These are phyloP conservation scores for Dujonia santamariae DNA, from an alignment of 1,139 yeast species.

Conservation along the genomic window DNA sequence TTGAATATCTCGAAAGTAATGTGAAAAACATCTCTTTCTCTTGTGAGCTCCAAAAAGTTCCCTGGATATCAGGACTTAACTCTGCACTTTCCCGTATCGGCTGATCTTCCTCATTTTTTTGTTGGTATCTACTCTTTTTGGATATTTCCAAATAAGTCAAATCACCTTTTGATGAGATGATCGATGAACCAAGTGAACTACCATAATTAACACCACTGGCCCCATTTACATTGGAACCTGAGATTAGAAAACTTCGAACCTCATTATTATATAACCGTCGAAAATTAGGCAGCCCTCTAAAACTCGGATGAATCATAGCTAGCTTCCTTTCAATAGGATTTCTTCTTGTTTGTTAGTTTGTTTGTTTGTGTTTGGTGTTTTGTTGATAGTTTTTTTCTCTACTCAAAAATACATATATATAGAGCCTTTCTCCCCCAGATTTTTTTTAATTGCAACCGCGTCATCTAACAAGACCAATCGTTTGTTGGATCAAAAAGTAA, in stretches of 20 bases:
- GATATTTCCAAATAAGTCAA: background rate
- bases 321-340: background rate
- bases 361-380: background rate
- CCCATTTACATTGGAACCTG: background rate
- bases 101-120: constrained; percentile 3
- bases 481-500: no score
- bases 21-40: constrained; percentile 23
- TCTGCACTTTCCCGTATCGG: constrained; percentile 1
- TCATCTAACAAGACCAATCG: no score
- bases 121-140: background rate
- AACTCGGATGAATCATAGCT: constrained; percentile 1
- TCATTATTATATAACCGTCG: constrained; percentile 20
- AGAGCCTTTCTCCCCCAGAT: no score
- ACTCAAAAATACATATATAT: no score
- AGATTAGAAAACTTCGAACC: constrained; percentile 15
- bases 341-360: background rate
- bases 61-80: constrained; percentile 7
- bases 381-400: no score
- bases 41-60: constrained; percentile 19
- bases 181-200: background rate
- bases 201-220: background rate
- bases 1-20: constrained; percentile 44
- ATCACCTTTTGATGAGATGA: constrained; percentile 4
- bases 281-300: constrained; percentile 20
- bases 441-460: no score